Conservation (phyloP, 805 yeast genomes). For the Maudiozyma barnettii region DNA sequence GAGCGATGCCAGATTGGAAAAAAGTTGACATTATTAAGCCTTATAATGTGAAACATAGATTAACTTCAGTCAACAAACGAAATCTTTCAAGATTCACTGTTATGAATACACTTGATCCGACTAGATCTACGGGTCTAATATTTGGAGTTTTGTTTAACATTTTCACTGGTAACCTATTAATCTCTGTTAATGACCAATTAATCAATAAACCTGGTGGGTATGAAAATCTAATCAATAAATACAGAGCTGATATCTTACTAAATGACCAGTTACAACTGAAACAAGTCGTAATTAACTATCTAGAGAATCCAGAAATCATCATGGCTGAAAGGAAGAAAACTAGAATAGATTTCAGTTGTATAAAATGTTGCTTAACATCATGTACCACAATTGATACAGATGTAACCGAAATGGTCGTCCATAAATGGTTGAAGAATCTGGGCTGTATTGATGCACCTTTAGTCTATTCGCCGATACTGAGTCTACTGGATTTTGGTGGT, state of each 20-base stretch:
- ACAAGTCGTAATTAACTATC: conserved; percentile 86
- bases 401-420: conserved; percentile 77
- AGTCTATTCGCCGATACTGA: conserved; percentile 79
- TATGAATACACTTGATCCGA: conserved; percentile 54
- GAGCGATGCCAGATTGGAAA: conserved; percentile 35
- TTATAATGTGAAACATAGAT: conserved; percentile 23
- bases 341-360: conserved; percentile 66
- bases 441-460: conserved; percentile 72
- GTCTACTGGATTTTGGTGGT: conserved; percentile 91
- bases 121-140: conserved; percentile 79
- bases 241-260: conserved; percentile 61
- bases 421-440: conserved; percentile 81
- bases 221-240: conserved; percentile 67
- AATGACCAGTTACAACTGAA: conserved; percentile 86
- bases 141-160: conserved; percentile 73
- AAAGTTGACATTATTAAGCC: conserved; percentile 40
- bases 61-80: conserved; percentile 4
- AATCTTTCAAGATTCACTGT: conserved; percentile 40
- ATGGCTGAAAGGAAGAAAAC: conserved; percentile 61
- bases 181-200: conserved; percentile 68
- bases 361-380: conserved; percentile 84
- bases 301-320: conserved; percentile 77
- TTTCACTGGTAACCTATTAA: conserved; percentile 71
- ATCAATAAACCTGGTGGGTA: conserved; percentile 78
- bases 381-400: conserved; percentile 89